Conservation (phyloP, 805 yeast species). For the Sugiyamaella valdiviana region DNA sequence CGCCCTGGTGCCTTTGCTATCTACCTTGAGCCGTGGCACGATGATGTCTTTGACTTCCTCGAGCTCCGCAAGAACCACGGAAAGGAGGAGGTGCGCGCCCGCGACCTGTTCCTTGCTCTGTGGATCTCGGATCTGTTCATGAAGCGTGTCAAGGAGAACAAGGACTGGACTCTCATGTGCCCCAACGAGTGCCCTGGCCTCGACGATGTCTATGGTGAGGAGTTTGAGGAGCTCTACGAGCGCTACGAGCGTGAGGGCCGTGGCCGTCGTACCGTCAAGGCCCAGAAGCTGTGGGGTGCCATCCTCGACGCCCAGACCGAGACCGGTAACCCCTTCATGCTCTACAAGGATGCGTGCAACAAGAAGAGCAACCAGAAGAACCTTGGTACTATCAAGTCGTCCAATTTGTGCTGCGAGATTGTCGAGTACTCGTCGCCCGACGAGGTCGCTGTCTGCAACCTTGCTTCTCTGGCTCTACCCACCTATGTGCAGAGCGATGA, state of each 20-base stretch:
- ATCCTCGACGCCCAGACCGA: conserved; percentile 90
- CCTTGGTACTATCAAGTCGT: conserved; percentile 85
- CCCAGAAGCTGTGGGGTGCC: conserved; percentile 87
- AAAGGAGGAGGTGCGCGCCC: conserved; percentile 86
- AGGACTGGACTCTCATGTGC: conserved; percentile 83
- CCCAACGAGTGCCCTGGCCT: conserved; percentile 87
- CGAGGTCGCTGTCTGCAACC: conserved; percentile 92
- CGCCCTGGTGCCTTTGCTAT: conserved; percentile 97
- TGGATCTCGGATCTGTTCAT: conserved; percentile 96
- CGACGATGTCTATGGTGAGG: conserved; percentile 75
- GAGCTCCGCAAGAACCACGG: conserved; percentile 91
- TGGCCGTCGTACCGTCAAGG: conserved; percentile 60
- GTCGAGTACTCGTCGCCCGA: conserved; percentile 88
- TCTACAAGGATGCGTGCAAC: conserved; percentile 91
- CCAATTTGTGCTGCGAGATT: conserved; percentile 91
- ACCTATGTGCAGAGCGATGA: conserved; percentile 51
- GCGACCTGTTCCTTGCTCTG: conserved; percentile 86
- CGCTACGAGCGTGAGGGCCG: conserved; percentile 66
- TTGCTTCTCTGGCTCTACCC: conserved; percentile 88
- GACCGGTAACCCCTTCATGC: conserved; percentile 93
- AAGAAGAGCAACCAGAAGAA: conserved; percentile 83
- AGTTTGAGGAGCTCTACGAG: conserved; percentile 65
- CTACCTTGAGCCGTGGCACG: conserved; percentile 96
- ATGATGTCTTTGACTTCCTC: conserved; percentile 79
- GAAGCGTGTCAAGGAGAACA: conserved; percentile 76